phyloP scores from a whole-genome alignment of 306 rosid species.

The Chamaecrista fasciculata region DNA sequence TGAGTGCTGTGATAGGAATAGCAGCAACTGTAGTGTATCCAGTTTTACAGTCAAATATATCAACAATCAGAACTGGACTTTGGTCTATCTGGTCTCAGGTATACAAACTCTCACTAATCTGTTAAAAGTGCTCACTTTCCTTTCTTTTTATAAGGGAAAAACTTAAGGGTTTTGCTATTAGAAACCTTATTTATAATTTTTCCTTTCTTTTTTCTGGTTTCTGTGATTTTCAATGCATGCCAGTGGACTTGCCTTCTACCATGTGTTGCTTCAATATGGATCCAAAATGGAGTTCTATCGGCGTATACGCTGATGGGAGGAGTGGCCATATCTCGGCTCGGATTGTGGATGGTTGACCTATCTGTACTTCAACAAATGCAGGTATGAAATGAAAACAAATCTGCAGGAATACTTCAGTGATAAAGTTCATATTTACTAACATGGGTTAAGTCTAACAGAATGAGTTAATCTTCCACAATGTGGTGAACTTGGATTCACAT shows the following conservation, averaged over 20 bases:
- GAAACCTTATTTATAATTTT: too few relatives aligned
- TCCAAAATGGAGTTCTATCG: conserved; percentile 39
- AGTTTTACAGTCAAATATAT: conserved; percentile 52
- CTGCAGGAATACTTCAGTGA: too few relatives aligned
- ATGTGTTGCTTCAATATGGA: conserved; percentile 66
- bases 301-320: conserved; percentile 74
- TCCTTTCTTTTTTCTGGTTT: not conserved
- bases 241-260: conserved; percentile 77
- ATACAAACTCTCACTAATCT: not conserved
- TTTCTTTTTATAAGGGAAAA: not conserved
- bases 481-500: too few relatives aligned
- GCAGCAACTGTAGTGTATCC: conserved; percentile 69
- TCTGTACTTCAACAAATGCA: conserved; percentile 93
- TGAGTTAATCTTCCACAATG: too few relatives aligned
- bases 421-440: too few relatives aligned
- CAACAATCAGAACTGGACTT: conserved; percentile 69
- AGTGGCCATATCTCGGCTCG: conserved; percentile 84
- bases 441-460: too few relatives aligned
- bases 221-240: too few relatives aligned
- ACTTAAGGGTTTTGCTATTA: too few relatives aligned
- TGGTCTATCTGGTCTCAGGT: conserved; percentile 96
- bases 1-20: conserved; percentile 70
- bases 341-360: conserved; percentile 89
- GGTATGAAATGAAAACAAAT: too few relatives aligned
- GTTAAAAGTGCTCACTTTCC: not conserved